Base-by-base conservation (phyloP, 306 rosid species). In the Vigna reflexopilosa region DNA sequence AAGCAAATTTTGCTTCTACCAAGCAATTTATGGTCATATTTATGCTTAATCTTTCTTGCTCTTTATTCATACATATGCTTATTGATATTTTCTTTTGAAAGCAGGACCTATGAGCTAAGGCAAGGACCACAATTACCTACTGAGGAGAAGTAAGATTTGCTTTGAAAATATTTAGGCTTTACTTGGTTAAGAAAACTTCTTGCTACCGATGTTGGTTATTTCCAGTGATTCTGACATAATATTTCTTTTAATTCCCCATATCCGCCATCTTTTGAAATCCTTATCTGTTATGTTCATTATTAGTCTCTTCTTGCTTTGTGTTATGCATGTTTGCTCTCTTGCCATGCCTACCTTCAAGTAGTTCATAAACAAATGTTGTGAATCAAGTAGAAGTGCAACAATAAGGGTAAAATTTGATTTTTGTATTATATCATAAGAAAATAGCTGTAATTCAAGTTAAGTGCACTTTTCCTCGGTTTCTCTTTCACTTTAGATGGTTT, bases 91-190 rank as follows among this genome's bases (percentile, higher is more conserved):
- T 74, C 30, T 52, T 78, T 72, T 70, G 91, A 97, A 91, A 81
- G 78, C 56, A 89, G 84, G 56, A 69, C 78, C 57, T 58, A 73
- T 20, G 90, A 82, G 86, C 80, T 78, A 77, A 90, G 89, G 87
- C 93, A 48, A 45, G 91, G 87, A 38, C 83, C 91, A 42, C 91
- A 88, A 24, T 81, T 89, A 75, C 88, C 92, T 48, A 48, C 73
- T 16, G 81, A 83, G 75, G 95, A 92, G 70, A 90, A 87, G 98
- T 92, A 85, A 74, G 97, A 82, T 73, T 62, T 75, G 0, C 56
- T 73, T 81, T 80, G 67, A 48, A 36, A 84, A 72, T 67, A n/a
- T 75, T 34, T 80, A 48, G 36, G 36, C 42, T 32, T 64, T 71
- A 54, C 42, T 67, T 68, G 47, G 57, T 73, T 42, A 20, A 73